These are phyloP conservation scores for Starmerella tilneyi DNA, from an alignment of 805 yeast genomes.

Conservation along the genomic window DNA sequence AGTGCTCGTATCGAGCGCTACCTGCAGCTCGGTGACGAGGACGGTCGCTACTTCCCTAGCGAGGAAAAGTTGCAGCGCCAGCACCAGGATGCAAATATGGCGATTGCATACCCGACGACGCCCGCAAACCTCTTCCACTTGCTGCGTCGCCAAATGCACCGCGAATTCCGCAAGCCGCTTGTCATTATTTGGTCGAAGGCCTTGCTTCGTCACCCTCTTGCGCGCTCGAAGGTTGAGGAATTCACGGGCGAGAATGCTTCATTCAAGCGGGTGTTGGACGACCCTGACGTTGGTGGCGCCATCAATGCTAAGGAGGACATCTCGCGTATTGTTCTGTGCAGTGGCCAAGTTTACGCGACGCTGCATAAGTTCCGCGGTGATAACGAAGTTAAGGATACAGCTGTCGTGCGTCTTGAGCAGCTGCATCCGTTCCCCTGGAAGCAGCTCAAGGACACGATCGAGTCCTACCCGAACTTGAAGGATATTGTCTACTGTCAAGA, in stretches of 20 bases:
- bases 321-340: conserved; percentile 70
- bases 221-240: conserved; percentile 72
- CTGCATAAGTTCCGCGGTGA: conserved; percentile 79
- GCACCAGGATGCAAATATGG: conserved; percentile 98
- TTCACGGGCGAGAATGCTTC: conserved; percentile 78
- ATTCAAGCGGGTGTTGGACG: conserved; percentile 95
- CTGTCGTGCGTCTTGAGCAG: conserved; percentile 84
- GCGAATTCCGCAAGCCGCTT: conserved; percentile 88
- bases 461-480: conserved; percentile 67
- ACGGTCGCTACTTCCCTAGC: conserved; percentile 86
- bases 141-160: conserved; percentile 97
- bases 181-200: conserved; percentile 82
- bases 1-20: conserved; percentile 96
- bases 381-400: conserved; percentile 68
- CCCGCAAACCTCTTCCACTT: conserved; percentile 95
- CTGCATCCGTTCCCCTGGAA: conserved; percentile 98
- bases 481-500: conserved; percentile 97
- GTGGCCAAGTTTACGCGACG: conserved; percentile 94
- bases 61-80: conserved; percentile 84
- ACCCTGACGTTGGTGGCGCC: conserved; percentile 68
- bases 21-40: conserved; percentile 91
- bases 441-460: conserved; percentile 73
- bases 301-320: conserved; percentile 72
- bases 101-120: conserved; percentile 95
- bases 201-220: conserved; percentile 93